Evolutionary conservation across 345 rosid species (phyloP), one percentile per base, ranked within the genome.

Genomic region (Arabidopsis thaliana): DNA sequence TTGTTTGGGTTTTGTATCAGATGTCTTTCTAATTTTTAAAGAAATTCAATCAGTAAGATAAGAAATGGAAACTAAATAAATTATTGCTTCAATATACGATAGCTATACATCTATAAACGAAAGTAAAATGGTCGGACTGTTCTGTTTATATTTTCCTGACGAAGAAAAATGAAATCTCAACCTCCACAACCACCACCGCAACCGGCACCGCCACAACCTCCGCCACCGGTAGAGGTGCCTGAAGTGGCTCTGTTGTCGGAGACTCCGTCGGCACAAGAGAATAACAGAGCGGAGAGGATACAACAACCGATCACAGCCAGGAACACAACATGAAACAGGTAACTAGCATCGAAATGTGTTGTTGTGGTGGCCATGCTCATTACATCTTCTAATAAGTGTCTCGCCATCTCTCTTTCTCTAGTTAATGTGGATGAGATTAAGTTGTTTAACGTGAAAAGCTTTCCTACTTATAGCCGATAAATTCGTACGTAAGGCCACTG

Each of bases 191-290:
- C 82, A 13, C 82, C 88, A 4, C 91, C 83, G 3, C 89, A 86
- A 2, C 69, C 89, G 0, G 80, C 90, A 0, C 75, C 83, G 23
- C 84, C 87, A 3, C 84, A 85, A 4, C 82, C 81, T 33, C 74
- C 87, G 4, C 63, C 73, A 50, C 38, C 4, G 71, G 45, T 36
- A 20, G 53, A 20, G n/a, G 79, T 78, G 0, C 41, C 72, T 0
- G 76, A 70, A 46, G 69, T 45, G n/a, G 76, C 13, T 44, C 45
- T 78, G 40, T 59, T 82, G 57, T 79, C 59, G 24, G 90, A 75
- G 7, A 48, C 79, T 23, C 91, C 93, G 6, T 84, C 82, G 10
- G 87, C 83, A 52, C 91, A 88, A 14, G 85, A 79, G 51, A 88
- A 84, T 66, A 90, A 49, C 14, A 83, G 65, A 79, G 82, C 85